Evolutionary conservation across 345 rosid genomes (phyloP), one percentile per base, ranked within the genome.

Genomic region (Melastoma malabathricum): DNA sequence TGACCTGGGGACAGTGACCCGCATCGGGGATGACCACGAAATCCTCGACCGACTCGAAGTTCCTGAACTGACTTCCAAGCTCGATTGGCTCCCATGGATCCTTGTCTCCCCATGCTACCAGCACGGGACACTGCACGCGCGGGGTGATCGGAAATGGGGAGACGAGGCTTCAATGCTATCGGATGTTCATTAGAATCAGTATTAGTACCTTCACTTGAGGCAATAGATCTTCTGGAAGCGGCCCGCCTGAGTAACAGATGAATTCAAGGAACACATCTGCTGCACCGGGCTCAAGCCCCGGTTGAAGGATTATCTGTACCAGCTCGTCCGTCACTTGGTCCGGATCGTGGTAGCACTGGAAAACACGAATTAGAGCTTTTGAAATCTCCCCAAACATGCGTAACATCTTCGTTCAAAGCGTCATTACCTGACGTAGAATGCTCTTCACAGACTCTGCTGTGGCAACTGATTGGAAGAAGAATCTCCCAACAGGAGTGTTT

Each of bases 1-100:
- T 51, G 44, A 89, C 97, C 95, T 83, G 96, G 63, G 98, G 96
- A 63, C 96, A 83, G 72, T 90, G 96, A 25, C 96, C 96, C 3
- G 81, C 86, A 31, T 83, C 64, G 47, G 86, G 94, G 18, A 83
- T 83, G 61, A 72, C 76, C 45, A 86, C 22, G 2, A 81, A 90
- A 52, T 89, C 96, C 64, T 83, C 89, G 0, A 86, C 92, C 2
- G 78, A 18, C 54, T 74, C 79, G 29, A 81, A 89, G 45, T 75
- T 62, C 52, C 60, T 62, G 43, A 77, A 83, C 4, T 54, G 81
- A 70, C 80, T 65, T 56, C 97, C 95, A 18, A 83, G 95, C 31
- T 89, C 75, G 12, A 89, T 73, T 15, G 82, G 86, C 55, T 89
- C 95, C 95, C 96, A 86, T 15, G 97, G 97, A 64, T 89, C 97